These are phyloP conservation scores for Fragaria nilgerrensis DNA, from an alignment of 306 rosid genomes.

Conservation along the genomic window DNA sequence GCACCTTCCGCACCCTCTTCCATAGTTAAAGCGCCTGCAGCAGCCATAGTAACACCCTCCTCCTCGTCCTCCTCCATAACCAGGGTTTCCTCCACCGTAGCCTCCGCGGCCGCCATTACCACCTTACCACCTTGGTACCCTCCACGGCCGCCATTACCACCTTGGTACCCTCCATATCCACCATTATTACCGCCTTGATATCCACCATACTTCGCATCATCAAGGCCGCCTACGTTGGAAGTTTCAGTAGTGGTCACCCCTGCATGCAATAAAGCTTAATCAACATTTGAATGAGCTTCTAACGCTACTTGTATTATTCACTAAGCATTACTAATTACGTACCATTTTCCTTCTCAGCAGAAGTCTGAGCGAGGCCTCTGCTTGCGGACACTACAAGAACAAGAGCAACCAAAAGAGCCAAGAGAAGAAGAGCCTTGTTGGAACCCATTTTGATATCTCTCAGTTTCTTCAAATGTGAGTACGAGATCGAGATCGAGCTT, in stretches of 20 bases:
- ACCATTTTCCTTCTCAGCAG: constrained; percentile 1
- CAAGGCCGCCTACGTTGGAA: background rate
- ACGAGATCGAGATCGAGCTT: background rate
- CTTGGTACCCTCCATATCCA: background rate
- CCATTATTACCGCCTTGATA: background rate
- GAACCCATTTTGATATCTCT: background rate
- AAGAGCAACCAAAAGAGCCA: constrained; percentile 7
- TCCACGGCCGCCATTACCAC: background rate
- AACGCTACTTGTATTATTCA: background rate
- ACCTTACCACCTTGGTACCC: background rate
- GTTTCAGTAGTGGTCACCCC: background rate
- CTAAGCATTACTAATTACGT: background rate
- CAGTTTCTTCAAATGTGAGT: background rate
- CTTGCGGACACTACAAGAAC: background rate
- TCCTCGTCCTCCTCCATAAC: constrained; percentile 12
- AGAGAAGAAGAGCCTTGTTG: constrained; percentile 5
- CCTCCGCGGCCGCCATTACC: background rate
- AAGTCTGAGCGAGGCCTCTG: background rate
- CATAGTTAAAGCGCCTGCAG: constrained; percentile 30
- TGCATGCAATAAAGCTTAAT: background rate
- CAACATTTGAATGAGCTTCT: background rate
- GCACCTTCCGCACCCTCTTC: constrained; percentile 38
- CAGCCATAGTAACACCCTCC: constrained; percentile 46
- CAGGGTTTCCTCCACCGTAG: background rate
- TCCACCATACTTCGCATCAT: constrained; percentile 29